phyloP scores from a whole-genome alignment of 768 basidiomycete genomes.

The Favolaschia claudopus region DNA sequence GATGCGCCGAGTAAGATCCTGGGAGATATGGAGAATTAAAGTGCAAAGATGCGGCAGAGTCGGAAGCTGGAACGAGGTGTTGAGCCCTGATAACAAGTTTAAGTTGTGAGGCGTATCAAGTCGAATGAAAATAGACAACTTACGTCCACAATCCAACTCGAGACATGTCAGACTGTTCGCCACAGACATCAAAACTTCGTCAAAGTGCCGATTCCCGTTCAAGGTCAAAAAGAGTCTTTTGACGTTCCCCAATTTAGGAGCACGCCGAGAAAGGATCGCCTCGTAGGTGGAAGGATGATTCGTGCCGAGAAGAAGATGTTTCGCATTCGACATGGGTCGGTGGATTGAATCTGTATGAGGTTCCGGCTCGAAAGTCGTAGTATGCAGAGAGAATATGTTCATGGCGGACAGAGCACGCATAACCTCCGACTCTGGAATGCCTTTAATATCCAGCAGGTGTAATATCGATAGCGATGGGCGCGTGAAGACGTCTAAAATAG shows the following conservation, averaged over 20 bases:
- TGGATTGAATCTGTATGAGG: neutral
- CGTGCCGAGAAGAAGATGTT: constrained; percentile 5
- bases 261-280: neutral
- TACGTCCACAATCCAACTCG: constrained; percentile 14
- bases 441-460: constrained; percentile 11
- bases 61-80: neutral
- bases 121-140: neutral
- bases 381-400: constrained; percentile 7
- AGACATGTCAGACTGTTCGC: neutral
- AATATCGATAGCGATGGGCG: constrained; percentile 1
- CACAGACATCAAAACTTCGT: neutral
- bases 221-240: neutral
- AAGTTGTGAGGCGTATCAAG: neutral
- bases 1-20: neutral
- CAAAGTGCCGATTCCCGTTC: neutral
- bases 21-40: constrained; percentile 5
- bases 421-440: neutral
- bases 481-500: constrained; percentile 1
- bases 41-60: constrained; percentile 4
- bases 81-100: neutral
- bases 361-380: neutral
- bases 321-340: neutral
- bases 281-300: neutral
- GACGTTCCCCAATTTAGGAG: constrained; percentile 2
- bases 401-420: neutral